A percentile compares a stretch with the other conserved stretches of the same genome.
These are phyloP conservation scores for Rhizopus sp. DNA, from an alignment of 371 early-diverging fungal species.

Conservation along the genomic window DNA sequence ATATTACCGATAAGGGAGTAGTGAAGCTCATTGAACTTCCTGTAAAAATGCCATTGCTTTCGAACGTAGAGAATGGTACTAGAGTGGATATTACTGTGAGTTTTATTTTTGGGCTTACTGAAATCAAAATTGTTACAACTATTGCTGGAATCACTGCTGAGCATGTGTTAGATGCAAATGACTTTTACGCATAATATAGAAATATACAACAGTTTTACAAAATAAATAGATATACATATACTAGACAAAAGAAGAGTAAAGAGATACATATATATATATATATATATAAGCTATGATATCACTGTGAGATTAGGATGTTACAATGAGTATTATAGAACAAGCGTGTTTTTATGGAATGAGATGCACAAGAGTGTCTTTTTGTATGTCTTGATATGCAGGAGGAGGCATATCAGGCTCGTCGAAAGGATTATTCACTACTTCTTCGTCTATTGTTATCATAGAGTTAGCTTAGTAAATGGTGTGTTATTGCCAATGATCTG, in stretches of 20 bases:
- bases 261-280: no score
- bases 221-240: no score
- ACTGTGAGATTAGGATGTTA: no score
- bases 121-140: conserved; percentile 13
- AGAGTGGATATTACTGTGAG: conserved; percentile 47
- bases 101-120: conserved; percentile 29
- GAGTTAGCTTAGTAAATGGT: background rate
- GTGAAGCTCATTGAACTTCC: conserved; percentile 51
- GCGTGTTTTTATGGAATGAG: background rate
- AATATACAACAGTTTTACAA: background rate
- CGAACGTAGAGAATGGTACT: conserved; percentile 45
- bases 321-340: no score
- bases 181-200: background rate
- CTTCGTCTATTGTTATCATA: background rate
- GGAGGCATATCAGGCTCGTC: conserved; percentile 27
- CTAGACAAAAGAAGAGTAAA: no score
- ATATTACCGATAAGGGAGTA: conserved; percentile 46
- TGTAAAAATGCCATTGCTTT: conserved; percentile 48
- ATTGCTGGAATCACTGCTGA: conserved; percentile 17
- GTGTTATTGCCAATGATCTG: background rate
- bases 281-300: no score
- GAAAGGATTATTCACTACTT: conserved; percentile 20
- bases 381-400: conserved; percentile 25
- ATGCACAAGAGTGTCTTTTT: conserved; percentile 19
- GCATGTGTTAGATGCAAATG: conserved; percentile 4